Evolutionary conservation across 768 basidiomycete genomes (phyloP).

Genomic region (Pulveroboletus ravenelii): DNA sequence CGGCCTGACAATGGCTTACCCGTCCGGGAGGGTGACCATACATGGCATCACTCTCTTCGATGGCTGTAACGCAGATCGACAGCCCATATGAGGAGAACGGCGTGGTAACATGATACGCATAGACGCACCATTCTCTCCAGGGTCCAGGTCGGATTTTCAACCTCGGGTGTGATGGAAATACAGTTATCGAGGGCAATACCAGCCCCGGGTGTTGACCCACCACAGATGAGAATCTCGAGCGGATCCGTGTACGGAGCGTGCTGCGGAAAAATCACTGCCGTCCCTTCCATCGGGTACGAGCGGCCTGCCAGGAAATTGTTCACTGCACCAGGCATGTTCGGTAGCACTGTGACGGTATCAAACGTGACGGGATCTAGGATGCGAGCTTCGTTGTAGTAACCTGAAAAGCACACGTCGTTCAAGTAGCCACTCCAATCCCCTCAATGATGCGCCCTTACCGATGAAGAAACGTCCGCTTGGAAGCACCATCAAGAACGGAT

Average conservation of each 20-base stretch:
- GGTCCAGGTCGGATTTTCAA: conserved; percentile 54
- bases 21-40: conserved; percentile 59
- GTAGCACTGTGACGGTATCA: conserved; percentile 51
- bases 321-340: conserved; percentile 73
- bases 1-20: conserved; percentile 5
- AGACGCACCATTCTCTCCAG: conserved; percentile 72
- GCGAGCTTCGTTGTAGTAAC: conserved; percentile 78
- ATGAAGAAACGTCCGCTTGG: conserved; percentile 68
- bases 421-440: too few relatives aligned
- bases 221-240: conserved; percentile 65
- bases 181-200: conserved; percentile 61
- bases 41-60: conserved; percentile 73
- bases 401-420: conserved; percentile 31
- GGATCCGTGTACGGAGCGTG: conserved; percentile 71
- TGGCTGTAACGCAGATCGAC: conserved; percentile 37
- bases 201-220: conserved; percentile 63
- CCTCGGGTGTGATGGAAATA: conserved; percentile 64
- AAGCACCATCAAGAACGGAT: conserved; percentile 70
- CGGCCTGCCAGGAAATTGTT: conserved; percentile 69
- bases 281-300: conserved; percentile 73
- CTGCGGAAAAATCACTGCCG: conserved; percentile 66
- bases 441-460: conserved; percentile 52
- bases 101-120: neutral
- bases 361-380: conserved; percentile 67
- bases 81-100: neutral